Conservation (phyloP, 2,329 filamentous ascomycete species). For the Diplodia intermedia region DNA sequence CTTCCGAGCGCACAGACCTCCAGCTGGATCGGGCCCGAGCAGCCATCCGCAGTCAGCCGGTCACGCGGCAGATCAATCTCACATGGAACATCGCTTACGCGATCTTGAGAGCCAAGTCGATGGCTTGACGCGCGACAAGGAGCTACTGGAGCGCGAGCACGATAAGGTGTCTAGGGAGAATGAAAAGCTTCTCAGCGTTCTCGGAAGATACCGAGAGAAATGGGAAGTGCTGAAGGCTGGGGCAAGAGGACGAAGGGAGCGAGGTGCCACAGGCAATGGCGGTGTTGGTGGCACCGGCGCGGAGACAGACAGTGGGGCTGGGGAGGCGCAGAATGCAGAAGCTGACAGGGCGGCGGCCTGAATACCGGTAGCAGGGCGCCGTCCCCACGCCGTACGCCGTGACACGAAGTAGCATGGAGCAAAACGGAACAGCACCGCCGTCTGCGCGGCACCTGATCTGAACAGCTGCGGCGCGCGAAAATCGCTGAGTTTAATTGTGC, state of each 20-base stretch:
- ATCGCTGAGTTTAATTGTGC: background rate
- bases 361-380: background rate
- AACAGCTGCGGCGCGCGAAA: too few species aligned
- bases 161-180: conserved; percentile 68
- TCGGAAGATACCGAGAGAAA: conserved; percentile 66
- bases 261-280: conserved; percentile 11
- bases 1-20: conserved; percentile 51
- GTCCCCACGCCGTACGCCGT: background rate
- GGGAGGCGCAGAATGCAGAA: conserved; percentile 17
- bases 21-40: conserved; percentile 35
- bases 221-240: conserved; percentile 75
- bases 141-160: conserved; percentile 65
- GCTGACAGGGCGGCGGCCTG: conserved; percentile 21
- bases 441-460: background rate
- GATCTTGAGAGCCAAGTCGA: conserved; percentile 72
- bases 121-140: conserved; percentile 65
- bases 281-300: conserved; percentile 15
- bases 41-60: conserved; percentile 28
- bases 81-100: conserved; percentile 31
- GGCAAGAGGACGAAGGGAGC: conserved; percentile 50
- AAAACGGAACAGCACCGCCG: background rate
- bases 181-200: conserved; percentile 62
- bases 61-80: conserved; percentile 22
- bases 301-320: conserved; percentile 23
- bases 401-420: conserved; percentile 7